Base-by-base conservation (phyloP, 306 rosid species). In the Fragaria nilgerrensis region DNA sequence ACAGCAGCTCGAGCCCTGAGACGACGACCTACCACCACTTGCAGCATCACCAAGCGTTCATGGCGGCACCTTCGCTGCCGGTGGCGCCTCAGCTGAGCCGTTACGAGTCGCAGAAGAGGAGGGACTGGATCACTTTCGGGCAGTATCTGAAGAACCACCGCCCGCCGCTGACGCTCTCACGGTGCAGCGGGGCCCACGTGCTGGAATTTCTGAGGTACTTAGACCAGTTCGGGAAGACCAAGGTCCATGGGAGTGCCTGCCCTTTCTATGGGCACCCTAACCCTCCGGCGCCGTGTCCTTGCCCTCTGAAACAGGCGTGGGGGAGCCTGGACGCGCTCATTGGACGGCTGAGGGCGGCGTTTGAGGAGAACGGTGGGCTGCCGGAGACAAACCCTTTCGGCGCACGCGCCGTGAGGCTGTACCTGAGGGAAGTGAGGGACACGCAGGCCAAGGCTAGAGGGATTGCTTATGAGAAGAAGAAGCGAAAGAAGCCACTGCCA, bases 51-150 rank as follows among this genome's bases (percentile, higher is more conserved):
- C 74, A 39, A 12, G 49, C 58, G 0, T 48, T 61, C 4, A 13
- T 56, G 15, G 19, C 47, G 13, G 9, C 72, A 1, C 61, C 32
- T 23, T 41, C 34, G 0, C 65, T 39, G 1, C 39, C 82, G 69
- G 50, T 27, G 44, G 16, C 44, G n/a, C 75, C 82, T 5, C 45
- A 61, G 41, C 85, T 87, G 45, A 94, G 92, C 77, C 82, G 94
- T 22, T 91, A 91, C 52, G 97, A 94, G 79, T 90, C 97, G 3
- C 98, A 91, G 71, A 91, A 93, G 88, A 83, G 92, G 72, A 84
- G 97, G 15, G 97, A 91, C 84, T 92, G 97, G 97, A 90, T 86
- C 88, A 90, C 98, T 11, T 94, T 94, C 72, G 97, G 96, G 29
- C 98, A 94, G 81, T 94, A 94, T 78, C 80, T 94, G 39, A 92